Evolutionary conservation across 495 filamentous ascomycete species (phyloP), one percentile per base, ranked within the genome.

Genomic region (Podospora anserina): DNA sequence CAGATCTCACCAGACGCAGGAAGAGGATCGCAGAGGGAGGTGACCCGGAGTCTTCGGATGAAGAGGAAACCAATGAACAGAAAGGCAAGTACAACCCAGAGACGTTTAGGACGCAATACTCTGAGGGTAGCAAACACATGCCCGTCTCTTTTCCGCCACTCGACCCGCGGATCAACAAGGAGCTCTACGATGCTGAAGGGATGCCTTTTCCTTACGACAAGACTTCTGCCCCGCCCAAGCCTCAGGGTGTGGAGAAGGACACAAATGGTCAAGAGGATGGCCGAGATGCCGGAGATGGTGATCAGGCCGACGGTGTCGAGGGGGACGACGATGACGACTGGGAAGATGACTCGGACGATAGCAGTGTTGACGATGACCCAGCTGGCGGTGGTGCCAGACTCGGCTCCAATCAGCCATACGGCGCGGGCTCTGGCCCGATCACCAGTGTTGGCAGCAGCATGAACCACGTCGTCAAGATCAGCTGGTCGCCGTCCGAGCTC

Each of bases 401-500:
- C 16, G 69, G 69, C 11, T 64, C 63, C 57, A 73, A 76, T 23
- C 68, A 71, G 16, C 75, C 79, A 4, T 78, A 76, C 23, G 82
- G 82, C 5, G 80, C 78, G 13, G 82, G 82, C 5, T 73, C 74
- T n/a, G 79, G 81, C 7, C 67, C 73, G 9, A 75, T 85, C 34
- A 79, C 80, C 1, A 77, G 81, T 19, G 75, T 77, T 4, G 82
- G 82, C 5, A 82, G 80, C 63, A 80, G 80, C 19, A 78, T 85
- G 77, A 82, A 82, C 66, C 81, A 84, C 49, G 78, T 82, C 27
- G 78, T 85, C 0, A 59, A 71, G 6, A 66, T 84, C 55, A 76
- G 67, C 19, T 85, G 82, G 82, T 83, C 81, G 11, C 82, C 82
- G 0, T 74, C 75, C 4, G 81, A 80, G 1, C 71, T 84, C 23